Base-by-base conservation (phyloP, 139 green algal genomes). In the Pycnococcus provasolii region DNA sequence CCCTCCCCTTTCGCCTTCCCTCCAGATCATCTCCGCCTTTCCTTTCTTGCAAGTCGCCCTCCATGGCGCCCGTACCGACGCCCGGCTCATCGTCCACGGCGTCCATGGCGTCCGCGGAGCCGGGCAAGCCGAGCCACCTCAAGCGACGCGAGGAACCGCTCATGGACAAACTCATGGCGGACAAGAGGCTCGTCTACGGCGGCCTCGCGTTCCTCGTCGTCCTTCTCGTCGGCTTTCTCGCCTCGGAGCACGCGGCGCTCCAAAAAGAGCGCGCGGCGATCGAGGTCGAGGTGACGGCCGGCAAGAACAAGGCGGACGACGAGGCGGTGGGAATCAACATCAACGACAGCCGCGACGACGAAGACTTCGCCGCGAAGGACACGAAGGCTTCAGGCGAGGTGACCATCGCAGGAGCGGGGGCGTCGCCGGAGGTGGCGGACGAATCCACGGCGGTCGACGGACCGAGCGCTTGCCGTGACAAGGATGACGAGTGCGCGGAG, bases 401-500 rank as follows among this genome's bases (percentile, higher is more conserved):
- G 26, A 26, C 26, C 26, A 26, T 26, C 26, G 26, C 26, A 26
- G 26, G 26, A 26, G 26, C 26, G 26, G 26, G 26, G 26, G 26
- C 26, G 26, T 26, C 26, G 26, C 26, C 26, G 26, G 26, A 26
- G 26, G 26, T 26, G 26, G 26, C 26, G 26, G 26, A 26, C 26
- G 26, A 26, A 26, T 26, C 26, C 26, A 26, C 26, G 26, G 26
- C 26, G 26, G 26, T 26, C 26, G 26, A 26, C 26, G 26, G 26
- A 26, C 26, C 26, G 26, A 26, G 26, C 26, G 26, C 26, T 26
- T 82, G 76, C 70, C 50, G 37, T 42, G 65, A 78, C 47, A 26
- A 62, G 0, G 13, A 77, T 0, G 40, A 53, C 4, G 37, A 42
- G 8, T 82, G 76, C 54, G 61, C 41, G 37, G 13, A 79, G 42